Conservation (phyloP, 2,329 filamentous ascomycete species). For the Ramularia endophylla region DNA sequence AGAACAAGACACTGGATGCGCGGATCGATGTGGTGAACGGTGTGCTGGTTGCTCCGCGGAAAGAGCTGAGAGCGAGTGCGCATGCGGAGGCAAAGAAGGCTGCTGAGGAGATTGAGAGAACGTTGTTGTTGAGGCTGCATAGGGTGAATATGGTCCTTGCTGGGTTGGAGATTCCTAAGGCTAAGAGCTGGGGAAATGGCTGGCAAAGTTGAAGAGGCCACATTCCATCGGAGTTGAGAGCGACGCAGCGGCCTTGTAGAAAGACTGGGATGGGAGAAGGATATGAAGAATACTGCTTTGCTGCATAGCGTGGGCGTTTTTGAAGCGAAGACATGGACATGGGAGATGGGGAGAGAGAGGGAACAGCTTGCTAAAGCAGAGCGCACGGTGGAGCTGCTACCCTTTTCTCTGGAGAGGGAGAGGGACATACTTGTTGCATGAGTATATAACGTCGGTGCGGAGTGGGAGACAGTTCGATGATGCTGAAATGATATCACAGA, state of each 20-base stretch:
- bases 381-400: not conserved
- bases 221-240: not conserved
- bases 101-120: constrained; percentile 65
- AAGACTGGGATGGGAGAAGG: too few relatives aligned
- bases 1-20: constrained; percentile 63
- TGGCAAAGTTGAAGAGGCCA: constrained; percentile 5
- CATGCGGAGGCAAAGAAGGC: constrained; percentile 64
- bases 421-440: too few relatives aligned
- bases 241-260: not conserved
- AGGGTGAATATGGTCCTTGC: constrained; percentile 70
- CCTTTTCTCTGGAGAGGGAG: too few relatives aligned
- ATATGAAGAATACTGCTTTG: not conserved
- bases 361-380: not conserved
- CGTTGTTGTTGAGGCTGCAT: constrained; percentile 69
- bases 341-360: not conserved
- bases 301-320: not conserved
- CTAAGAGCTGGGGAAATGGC: constrained; percentile 8
- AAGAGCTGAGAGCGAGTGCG: constrained; percentile 60
- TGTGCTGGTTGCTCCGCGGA: constrained; percentile 66
- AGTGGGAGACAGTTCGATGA: too few relatives aligned
- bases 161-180: constrained; percentile 54
- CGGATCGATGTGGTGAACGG: constrained; percentile 78
- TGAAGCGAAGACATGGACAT: not conserved
- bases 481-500: too few relatives aligned
- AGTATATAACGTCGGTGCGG: too few relatives aligned